Evolutionary conservation across 768 basidiomycete species (phyloP).

Genomic region (Gautieria morchelliformis): DNA sequence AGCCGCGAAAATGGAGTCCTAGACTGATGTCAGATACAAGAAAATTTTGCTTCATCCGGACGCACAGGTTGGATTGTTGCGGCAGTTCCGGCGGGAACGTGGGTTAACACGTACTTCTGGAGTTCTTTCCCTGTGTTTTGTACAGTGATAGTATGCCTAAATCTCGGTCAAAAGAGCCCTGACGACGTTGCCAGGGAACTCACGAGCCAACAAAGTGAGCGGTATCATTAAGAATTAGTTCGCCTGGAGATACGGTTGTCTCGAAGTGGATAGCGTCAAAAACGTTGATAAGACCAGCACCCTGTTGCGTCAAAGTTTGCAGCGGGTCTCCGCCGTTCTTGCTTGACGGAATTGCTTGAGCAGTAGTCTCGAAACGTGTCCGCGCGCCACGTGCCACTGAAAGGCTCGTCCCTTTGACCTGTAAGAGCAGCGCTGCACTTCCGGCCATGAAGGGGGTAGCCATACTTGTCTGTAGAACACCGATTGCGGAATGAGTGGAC

Average conservation of each 20-base stretch:
- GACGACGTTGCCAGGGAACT: slow-evolving; percentile 17
- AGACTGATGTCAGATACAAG: not conserved
- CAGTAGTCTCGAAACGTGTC: slow-evolving; percentile 40
- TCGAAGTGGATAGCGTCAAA: slow-evolving; percentile 46
- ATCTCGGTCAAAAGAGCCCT: slow-evolving; percentile 27
- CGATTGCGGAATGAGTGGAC: too few relatives aligned
- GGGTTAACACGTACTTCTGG: slow-evolving; percentile 38
- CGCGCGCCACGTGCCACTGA: slow-evolving; percentile 23
- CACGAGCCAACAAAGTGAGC: slow-evolving; percentile 33
- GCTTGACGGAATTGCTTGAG: slow-evolving; percentile 32
- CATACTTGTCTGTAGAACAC: slow-evolving; percentile 25
- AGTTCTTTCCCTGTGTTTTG: slow-evolving; percentile 33
- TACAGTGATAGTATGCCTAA: slow-evolving; percentile 36
- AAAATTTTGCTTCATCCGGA: not conserved
- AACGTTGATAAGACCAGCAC: slow-evolving; percentile 48
- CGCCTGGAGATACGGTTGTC: slow-evolving; percentile 43
- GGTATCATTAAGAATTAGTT: slow-evolving; percentile 59
- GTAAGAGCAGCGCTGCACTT: slow-evolving; percentile 33
- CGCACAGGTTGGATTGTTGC: slow-evolving; percentile 33
- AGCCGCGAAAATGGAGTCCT: slow-evolving; percentile 33
- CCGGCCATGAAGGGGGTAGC: slow-evolving; percentile 37
- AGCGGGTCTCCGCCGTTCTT: slow-evolving; percentile 40
- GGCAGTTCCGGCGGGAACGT: slow-evolving; percentile 50
- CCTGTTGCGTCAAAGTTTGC: slow-evolving; percentile 44
- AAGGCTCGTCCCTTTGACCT: slow-evolving; percentile 27